Base-by-base conservation (phyloP, 2,329 filamentous ascomycete species). In the Dothiorella sarmentorum region DNA sequence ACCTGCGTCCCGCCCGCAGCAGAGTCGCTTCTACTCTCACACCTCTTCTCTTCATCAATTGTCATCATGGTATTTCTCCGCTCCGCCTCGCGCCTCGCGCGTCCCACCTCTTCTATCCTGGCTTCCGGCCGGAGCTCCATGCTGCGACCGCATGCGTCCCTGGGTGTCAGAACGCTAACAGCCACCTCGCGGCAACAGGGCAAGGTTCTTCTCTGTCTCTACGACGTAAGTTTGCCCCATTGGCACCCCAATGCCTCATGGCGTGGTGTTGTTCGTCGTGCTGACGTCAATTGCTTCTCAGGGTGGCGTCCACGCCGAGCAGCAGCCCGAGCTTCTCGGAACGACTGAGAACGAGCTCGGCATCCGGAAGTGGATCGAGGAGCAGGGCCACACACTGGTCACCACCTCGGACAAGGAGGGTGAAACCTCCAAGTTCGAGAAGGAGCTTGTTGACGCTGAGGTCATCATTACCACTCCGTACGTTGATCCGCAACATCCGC, bases 391-490 rank as follows among this genome's bases (percentile, higher is more conserved):
- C 85, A 95, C 90, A 64, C 85, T 99, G 62, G 85, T 99, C 68
- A 99, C 94, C 69, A 99, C 94, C 65, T 96, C 92, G 44, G 91
- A 97, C 83, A 99, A 99, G 83, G 94, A 99, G 69, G 89, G 91
- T 66, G 89, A 91, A 80, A 84, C 88, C 83, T 97, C 93, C 62
- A 89, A 83, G 66, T 97, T 99, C 68, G 94, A 97, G 78, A 84
- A 92, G 81, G 91, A 99, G 80, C 85, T 99, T 58, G 91, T 94
- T 62, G 94, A 97, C 73, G 91, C 94, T 63, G 94, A 99, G 78
- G 83, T 99, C 77, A 97, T 99, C 84, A 97, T 99, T 79, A 99
- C 94, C 67, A 99, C 94, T 60, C 94, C 94, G 89, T 96, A 76
- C 70, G 81, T 61, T 20, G 13, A 11, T 66, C 15, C 9, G 31